These are phyloP conservation scores for Vachellia pachyceras DNA, from an alignment of 306 rosid genomes.

Conservation along the genomic window DNA sequence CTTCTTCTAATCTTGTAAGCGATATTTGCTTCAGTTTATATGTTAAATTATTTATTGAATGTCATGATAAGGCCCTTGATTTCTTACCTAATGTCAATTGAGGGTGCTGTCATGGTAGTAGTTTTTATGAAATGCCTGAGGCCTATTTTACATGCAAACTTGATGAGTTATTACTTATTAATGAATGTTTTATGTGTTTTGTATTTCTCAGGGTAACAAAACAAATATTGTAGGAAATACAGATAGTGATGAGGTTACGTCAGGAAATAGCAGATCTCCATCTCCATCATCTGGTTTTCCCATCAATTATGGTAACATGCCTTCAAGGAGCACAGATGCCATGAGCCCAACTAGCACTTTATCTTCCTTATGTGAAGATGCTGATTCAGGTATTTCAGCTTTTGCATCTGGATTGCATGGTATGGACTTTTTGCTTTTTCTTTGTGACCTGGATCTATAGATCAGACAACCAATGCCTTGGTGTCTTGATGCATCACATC, in stretches of 20 bases:
- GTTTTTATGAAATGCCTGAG: constrained; percentile 10
- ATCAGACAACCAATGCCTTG: constrained; percentile 3
- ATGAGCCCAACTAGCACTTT: constrained; percentile 70
- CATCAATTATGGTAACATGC: constrained; percentile 50
- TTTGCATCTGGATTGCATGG: constrained; percentile 36
- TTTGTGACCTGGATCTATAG: constrained; percentile 12
- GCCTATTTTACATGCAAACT: constrained; percentile 2
- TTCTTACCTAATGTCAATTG: neutral
- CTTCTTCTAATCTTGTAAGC: neutral
- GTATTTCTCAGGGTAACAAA: constrained; percentile 67
- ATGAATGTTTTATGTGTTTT: constrained; percentile 24
- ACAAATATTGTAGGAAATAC: constrained; percentile 63
- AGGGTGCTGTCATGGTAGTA: constrained; percentile 10
- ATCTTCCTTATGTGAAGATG: constrained; percentile 81
- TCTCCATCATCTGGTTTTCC: constrained; percentile 50
- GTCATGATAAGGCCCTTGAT: neutral
- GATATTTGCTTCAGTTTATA: neutral
- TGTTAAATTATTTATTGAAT: neutral
- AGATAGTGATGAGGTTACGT: constrained; percentile 60
- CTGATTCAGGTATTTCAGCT: constrained; percentile 73
- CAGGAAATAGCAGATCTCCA: constrained; percentile 54
- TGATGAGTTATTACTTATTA: constrained; percentile 8
- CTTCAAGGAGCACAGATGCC: constrained; percentile 70
- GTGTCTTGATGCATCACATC: constrained; percentile 19
- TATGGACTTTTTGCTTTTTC: constrained; percentile 21